A percentile compares a stretch with the other conserved stretches of the same genome.
Conservation (phyloP, 768 basidiomycete genomes). For the Pleurotus platypus region DNA sequence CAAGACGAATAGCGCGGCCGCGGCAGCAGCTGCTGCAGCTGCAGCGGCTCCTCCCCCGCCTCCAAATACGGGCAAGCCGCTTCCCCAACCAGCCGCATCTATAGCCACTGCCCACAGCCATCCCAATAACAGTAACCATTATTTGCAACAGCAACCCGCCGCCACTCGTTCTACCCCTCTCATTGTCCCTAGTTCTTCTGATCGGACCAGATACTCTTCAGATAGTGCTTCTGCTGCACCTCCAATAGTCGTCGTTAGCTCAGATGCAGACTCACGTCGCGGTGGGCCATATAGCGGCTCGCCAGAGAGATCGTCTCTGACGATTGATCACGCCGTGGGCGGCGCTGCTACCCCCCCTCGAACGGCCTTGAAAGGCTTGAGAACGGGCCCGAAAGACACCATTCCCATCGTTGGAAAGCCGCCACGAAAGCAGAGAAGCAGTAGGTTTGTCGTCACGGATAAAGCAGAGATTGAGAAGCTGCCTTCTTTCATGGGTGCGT, state of each 20-base stretch:
- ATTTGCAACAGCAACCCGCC: constrained; percentile 37
- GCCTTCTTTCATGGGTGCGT: constrained; percentile 83
- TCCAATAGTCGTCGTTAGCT: constrained; percentile 84
- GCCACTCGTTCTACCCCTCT: constrained; percentile 38
- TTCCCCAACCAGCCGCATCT: constrained; percentile 48
- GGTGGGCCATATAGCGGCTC: constrained; percentile 34
- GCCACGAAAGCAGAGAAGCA: constrained; percentile 95
- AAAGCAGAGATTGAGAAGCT: constrained; percentile 95
- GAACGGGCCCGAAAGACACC: constrained; percentile 88
- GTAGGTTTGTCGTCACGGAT: constrained; percentile 93
- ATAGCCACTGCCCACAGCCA: constrained; percentile 13
- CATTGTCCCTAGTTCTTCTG: constrained; percentile 37
- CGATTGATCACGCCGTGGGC: constrained; percentile 38
- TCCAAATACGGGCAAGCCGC: constrained; percentile 61
- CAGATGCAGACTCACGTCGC: constrained; percentile 52
- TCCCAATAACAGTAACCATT: constrained; percentile 26
- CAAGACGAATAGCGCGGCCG: constrained; percentile 36
- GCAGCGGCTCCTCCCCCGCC: constrained; percentile 55
- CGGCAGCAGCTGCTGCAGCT: constrained; percentile 29
- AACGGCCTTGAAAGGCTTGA: constrained; percentile 68
- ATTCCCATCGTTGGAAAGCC: constrained; percentile 96
- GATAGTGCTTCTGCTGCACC: constrained; percentile 56
- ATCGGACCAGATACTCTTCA: constrained; percentile 53
- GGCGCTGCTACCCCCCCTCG: constrained; percentile 62
- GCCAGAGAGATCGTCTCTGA: constrained; percentile 45